Evolutionary conservation across 2,329 filamentous ascomycete species (phyloP).

Genomic region (Fusarium camptoceras): DNA sequence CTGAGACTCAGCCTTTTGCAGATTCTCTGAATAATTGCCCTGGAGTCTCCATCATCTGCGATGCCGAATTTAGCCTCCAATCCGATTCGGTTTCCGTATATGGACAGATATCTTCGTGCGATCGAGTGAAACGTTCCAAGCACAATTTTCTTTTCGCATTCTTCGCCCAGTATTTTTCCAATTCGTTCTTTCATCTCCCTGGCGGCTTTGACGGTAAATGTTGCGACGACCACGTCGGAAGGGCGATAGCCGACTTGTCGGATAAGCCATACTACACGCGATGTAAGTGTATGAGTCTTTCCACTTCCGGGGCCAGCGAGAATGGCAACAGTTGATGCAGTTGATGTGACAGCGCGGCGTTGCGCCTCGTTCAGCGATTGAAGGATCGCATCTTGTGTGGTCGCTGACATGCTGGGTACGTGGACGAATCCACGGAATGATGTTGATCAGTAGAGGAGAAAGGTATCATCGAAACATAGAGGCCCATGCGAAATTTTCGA

Average conservation of each 20-base stretch:
- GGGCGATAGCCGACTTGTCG: constrained; percentile 77
- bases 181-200: constrained; percentile 93
- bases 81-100: constrained; percentile 87
- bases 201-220: constrained; percentile 96
- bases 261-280: constrained; percentile 90
- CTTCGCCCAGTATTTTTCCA: constrained; percentile 80
- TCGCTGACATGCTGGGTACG: constrained; percentile 46
- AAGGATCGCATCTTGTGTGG: constrained; percentile 54
- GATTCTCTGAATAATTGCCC: constrained; percentile 83
- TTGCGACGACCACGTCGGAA: constrained; percentile 92
- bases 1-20: constrained; percentile 77
- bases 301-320: constrained; percentile 78
- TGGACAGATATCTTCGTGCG: constrained; percentile 82
- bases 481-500: neutral
- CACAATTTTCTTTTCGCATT: constrained; percentile 79
- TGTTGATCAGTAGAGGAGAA: constrained; percentile 9
- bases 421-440: constrained; percentile 37
- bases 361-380: constrained; percentile 67
- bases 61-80: constrained; percentile 88
- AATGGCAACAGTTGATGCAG: constrained; percentile 70
- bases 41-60: constrained; percentile 84
- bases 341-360: constrained; percentile 65
- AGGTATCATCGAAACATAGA: constrained; percentile 29
- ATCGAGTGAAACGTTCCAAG: constrained; percentile 97
- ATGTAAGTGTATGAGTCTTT: constrained; percentile 95